A percentile compares a stretch with the other conserved stretches of the same genome.
Evolutionary conservation across 148 eudicot genomes (phyloP).

Genomic region (Rhododendron ferrugineum): DNA sequence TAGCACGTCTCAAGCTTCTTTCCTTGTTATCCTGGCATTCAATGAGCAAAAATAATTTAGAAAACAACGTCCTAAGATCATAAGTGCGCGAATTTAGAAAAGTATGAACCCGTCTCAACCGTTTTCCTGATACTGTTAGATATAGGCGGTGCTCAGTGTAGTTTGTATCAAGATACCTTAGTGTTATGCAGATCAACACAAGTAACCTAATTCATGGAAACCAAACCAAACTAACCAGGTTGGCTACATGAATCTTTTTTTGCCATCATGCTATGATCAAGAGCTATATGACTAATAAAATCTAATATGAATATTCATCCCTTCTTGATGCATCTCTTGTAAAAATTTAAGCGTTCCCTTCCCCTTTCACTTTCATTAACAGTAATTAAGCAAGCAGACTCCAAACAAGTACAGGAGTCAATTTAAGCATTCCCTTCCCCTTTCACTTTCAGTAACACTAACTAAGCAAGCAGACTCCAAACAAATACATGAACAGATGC

Average conservation of each 20-base stretch:
- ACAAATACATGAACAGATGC: neutral
- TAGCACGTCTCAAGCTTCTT: constrained; percentile 53
- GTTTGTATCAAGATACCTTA: neutral
- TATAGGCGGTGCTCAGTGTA: neutral
- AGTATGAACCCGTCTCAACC: neutral
- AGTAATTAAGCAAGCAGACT: neutral
- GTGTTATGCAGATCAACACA: neutral
- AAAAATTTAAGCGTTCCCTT: neutral
- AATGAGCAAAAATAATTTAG: neutral
- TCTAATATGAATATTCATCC: neutral
- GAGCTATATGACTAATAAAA: neutral
- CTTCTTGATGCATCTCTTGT: neutral
- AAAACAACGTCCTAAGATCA: neutral
- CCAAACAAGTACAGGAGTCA: neutral
- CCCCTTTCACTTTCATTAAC: neutral
- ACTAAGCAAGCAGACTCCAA: neutral
- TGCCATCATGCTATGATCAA: neutral
- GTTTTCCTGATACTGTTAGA: neutral
- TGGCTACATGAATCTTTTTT: neutral
- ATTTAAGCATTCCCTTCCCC: neutral
- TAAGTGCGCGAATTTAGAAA: neutral
- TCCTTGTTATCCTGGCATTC: constrained; percentile 62
- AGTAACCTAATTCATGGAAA: neutral
- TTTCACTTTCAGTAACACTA: neutral
- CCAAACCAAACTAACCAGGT: neutral